These are phyloP conservation scores for Bolboschoenus planiculmis DNA, from an alignment of 176 grass and related monocot species.

Conservation along the genomic window DNA sequence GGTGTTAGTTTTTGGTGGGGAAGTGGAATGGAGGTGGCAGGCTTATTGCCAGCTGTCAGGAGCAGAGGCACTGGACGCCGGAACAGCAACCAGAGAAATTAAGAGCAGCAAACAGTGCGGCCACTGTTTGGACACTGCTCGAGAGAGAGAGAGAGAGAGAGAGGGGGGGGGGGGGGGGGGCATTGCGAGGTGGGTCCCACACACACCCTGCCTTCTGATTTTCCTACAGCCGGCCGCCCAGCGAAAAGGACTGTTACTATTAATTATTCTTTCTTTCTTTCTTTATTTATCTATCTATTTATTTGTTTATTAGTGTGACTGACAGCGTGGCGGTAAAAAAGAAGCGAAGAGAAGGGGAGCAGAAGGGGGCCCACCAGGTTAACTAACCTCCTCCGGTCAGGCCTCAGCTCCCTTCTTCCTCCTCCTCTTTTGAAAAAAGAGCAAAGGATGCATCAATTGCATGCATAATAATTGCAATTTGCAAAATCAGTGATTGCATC, in stretches of 20 bases:
- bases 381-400: not conserved
- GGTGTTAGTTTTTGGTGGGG: not conserved
- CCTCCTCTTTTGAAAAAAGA: not conserved
- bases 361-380: not conserved
- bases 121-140: not conserved
- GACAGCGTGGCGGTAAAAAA: not conserved
- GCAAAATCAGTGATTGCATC: too few relatives aligned
- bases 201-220: not conserved
- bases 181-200: not conserved
- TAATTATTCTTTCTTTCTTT: not conserved
- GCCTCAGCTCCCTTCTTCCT: too few relatives aligned
- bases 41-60: not conserved
- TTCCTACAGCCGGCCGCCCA: constrained; percentile 8
- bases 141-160: too few relatives aligned
- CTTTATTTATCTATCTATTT: not conserved
- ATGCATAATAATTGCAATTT: too few relatives aligned
- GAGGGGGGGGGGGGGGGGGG: not conserved
- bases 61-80: not conserved
- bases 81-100: not conserved
- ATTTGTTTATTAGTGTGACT: not conserved
- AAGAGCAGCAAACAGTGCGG: not conserved
- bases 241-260: not conserved
- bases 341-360: not conserved
- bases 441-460: too few relatives aligned
- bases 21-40: not conserved